Base-by-base conservation (phyloP, 148 eudicot genomes). In the Camellia sinensis region DNA sequence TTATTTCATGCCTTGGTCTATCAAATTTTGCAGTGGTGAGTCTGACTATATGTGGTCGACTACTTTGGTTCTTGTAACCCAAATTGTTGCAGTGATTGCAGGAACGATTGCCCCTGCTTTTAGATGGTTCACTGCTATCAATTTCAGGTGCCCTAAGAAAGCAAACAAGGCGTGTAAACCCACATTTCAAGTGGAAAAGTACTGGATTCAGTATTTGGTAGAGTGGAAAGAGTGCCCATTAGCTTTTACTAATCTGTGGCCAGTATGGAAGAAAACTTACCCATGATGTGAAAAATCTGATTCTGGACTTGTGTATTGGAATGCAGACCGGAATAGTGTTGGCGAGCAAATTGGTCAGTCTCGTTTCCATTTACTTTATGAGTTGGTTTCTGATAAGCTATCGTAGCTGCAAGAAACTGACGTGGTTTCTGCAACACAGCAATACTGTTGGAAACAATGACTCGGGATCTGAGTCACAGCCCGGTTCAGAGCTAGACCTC, bases 21-120 rank as follows among this genome's bases (percentile, higher is more conserved):
- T 87, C 73, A 81, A 73, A 14, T 89, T 89, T 45, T 89, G 92
- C 71, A 64, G 7, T 13, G 92, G 92, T 0, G 79, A 79, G 4
- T 87, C 92, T 6, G 87, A 86, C 71, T 89, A 89, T 56, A 82
- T 79, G 77, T 87, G 87, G 89, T 85, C 90, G 4, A 78, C 83
- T 44, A 82, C 79, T 48, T 50, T 87, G 19, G 71, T 87, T 53
- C 83, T 89, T 6, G 79, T 83, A 43, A 73, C 86, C 73, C 92
- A 89, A 44, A 74, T 84, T 22, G 44, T 84, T 7, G 92, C 89
- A 73, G 89, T 89, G 1, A 83, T 77, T 48, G 82, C 73, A 4
- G 92, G 92, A 0, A 89, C 87, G 3, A 76, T 89, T 53, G 88
- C 86, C 7, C 92, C 92, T 2, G 86, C 88, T 65, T 80, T 73